Evolutionary conservation across 805 yeast genomes (phyloP).

Genomic region (Pichia rugopelliculosa): DNA sequence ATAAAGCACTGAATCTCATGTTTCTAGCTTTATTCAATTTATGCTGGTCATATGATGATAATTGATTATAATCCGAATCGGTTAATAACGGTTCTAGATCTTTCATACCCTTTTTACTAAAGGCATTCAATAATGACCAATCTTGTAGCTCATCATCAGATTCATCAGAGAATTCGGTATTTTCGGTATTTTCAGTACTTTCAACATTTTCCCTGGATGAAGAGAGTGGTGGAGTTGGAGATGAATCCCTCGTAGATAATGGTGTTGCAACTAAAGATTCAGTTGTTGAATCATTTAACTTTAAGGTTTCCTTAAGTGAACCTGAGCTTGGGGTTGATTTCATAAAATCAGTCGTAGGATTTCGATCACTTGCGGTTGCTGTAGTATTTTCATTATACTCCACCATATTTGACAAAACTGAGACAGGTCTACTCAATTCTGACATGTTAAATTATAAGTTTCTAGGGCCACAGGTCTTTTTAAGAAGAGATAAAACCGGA

Average conservation of each 20-base stretch:
- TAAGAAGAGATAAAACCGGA: too few species aligned
- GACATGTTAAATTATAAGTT: too few species aligned
- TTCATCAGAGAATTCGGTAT: slow-evolving; percentile 22
- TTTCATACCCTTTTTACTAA: slow-evolving; percentile 77
- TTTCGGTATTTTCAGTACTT: not conserved
- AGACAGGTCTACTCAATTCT: not conserved
- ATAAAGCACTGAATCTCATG: slow-evolving; percentile 68
- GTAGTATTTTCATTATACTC: not conserved
- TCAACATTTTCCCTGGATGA: not conserved
- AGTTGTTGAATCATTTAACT: not conserved
- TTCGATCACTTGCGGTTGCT: not conserved
- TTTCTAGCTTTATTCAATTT: slow-evolving; percentile 46
- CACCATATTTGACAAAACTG: not conserved
- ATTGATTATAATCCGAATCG: slow-evolving; percentile 4
- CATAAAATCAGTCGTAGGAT: not conserved
- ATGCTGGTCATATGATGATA: slow-evolving; percentile 23
- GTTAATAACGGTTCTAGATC: slow-evolving; percentile 59
- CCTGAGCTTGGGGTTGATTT: not conserved
- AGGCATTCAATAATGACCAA: slow-evolving; percentile 36
- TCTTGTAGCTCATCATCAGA: slow-evolving; percentile 44
- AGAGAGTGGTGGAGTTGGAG: not conserved
- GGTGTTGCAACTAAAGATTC: not conserved
- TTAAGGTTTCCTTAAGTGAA: not conserved
- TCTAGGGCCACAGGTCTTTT: too few species aligned
- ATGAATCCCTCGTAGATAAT: not conserved